A percentile compares a stretch with the other conserved stretches of the same genome.
Conservation (phyloP, 2,329 filamentous ascomycete species). For the Fusarium pseudoanthophilum region DNA sequence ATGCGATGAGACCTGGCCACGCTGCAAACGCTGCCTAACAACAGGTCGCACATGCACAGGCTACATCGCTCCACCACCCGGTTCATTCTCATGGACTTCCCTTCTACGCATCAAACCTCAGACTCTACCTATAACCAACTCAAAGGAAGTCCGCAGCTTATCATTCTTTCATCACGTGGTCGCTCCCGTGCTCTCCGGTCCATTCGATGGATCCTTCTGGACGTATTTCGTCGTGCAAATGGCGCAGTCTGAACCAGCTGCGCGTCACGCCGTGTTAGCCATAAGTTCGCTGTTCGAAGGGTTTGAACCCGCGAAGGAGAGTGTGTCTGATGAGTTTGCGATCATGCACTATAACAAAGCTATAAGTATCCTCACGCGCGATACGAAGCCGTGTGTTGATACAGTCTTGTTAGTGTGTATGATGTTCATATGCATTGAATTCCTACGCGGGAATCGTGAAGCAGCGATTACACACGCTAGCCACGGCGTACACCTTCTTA, state of each 20-base stretch:
- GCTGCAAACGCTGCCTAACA: conserved; percentile 61
- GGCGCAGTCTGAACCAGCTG: conserved; percentile 51
- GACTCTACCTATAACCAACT: conserved; percentile 36
- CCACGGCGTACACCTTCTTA: conserved; percentile 53
- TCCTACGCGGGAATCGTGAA: conserved; percentile 51
- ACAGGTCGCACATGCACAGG: conserved; percentile 66
- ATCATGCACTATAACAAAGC: conserved; percentile 56
- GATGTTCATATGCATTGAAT: conserved; percentile 58
- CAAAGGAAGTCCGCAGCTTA: conserved; percentile 47
- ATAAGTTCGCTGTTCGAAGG: conserved; percentile 55
- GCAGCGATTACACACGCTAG: conserved; percentile 52
- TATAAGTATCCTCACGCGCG: conserved; percentile 48
- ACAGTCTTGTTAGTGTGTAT: conserved; percentile 54
- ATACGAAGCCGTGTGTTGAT: conserved; percentile 41
- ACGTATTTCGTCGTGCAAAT: conserved; percentile 54
- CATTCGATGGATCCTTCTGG: conserved; percentile 54
- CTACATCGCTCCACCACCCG: conserved; percentile 54
- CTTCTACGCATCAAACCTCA: conserved; percentile 45
- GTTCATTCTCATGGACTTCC: conserved; percentile 49
- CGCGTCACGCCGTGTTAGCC: conserved; percentile 52
- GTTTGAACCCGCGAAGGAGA: conserved; percentile 35
- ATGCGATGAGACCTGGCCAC: conserved; percentile 65
- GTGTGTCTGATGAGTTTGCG: conserved; percentile 41
- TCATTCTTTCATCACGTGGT: conserved; percentile 53
- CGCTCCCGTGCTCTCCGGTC: conserved; percentile 51